A percentile compares a stretch with the other conserved stretches of the same genome.
Evolutionary conservation across 331 rosid genomes (phyloP).

Genomic region (Prunus yedoensis): DNA sequence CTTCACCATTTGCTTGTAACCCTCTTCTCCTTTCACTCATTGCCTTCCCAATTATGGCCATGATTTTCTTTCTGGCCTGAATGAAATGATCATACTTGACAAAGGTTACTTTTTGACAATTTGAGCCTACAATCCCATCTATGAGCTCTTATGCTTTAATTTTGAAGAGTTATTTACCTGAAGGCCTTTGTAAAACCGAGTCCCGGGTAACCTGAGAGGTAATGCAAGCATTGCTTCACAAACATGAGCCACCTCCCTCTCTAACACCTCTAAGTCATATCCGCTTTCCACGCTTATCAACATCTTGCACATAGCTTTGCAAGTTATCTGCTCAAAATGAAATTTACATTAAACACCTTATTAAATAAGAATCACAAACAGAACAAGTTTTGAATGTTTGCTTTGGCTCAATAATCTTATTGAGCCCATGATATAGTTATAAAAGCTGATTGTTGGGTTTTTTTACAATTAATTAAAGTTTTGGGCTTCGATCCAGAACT

Average conservation of each 20-base stretch:
- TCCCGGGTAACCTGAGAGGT: slow-evolving; percentile 61
- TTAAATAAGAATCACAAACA: not conserved
- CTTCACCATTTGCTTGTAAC: slow-evolving; percentile 26
- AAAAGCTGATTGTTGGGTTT: too few species aligned
- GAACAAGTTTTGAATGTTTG: not conserved
- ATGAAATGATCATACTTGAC: not conserved
- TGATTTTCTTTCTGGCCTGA: slow-evolving; percentile 70
- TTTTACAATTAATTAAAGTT: too few species aligned
- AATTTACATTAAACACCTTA: not conserved
- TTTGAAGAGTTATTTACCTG: slow-evolving; percentile 40
- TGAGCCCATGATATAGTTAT: not conserved
- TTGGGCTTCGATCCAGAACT: too few species aligned
- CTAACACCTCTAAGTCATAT: slow-evolving; percentile 42
- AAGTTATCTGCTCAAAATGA: slow-evolving; percentile 50
- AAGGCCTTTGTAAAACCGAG: slow-evolving; percentile 75
- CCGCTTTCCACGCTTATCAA: slow-evolving; percentile 57
- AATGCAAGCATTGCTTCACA: slow-evolving; percentile 81
- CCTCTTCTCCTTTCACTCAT: slow-evolving; percentile 56
- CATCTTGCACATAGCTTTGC: slow-evolving; percentile 87
- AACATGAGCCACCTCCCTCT: slow-evolving; percentile 44
- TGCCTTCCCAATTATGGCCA: slow-evolving; percentile 48
- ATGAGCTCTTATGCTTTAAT: too few species aligned
- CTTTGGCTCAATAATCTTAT: not conserved
- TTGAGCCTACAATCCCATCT: not conserved
- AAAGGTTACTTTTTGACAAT: not conserved